Evolutionary conservation across 2,329 filamentous ascomycete genomes (phyloP), one percentile per base, ranked within the genome.

Genomic region (Colletotrichum spaethianum): DNA sequence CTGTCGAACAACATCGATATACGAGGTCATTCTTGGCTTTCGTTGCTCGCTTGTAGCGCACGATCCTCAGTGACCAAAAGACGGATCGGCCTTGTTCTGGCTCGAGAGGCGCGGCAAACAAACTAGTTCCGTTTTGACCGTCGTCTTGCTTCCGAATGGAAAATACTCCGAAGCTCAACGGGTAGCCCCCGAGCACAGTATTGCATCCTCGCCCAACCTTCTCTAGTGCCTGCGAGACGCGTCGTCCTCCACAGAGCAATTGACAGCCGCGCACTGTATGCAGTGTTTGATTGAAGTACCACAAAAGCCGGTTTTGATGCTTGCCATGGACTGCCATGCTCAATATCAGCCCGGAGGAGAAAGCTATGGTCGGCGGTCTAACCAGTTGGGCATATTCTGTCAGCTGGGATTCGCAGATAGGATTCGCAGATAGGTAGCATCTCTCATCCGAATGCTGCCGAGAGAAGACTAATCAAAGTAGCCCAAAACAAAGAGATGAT

Each of bases 41-140:
- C 33, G 44, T 46, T 48, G 57, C 52, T 60, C 20, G 31, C 52
- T 50, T 28, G 42, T 20, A 50, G 18, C n/a, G 40, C 63, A 60
- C n/a, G 26, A 63, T 33, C 53, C n/a, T 42, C 42, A 48, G 52
- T 53, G 68, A 55, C 33, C 56, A 61, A 63, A 63, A 52, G 40
- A 61, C 60, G 56, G 70, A 62, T 20, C 61, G 66, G 67, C 61
- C 61, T 62, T 70, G 56, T 38, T 65, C 55, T 33, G 40, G 36
- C 60, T 48, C 14, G 46, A 70, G 40, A 38, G 26, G 42, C 56
- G 31, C 40, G 46, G 48, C 36, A 36, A 50, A 40, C 48, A 31
- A 55, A 23, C 36, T 42, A 56, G 40, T 42, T 67, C 23, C 31
- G 50, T 44, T 48, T 50, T 28, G 62, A 44, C 48, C 28, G n/a